Conservation (phyloP, 352 stramenopile genomes). For the Phytophthora pini region DNA sequence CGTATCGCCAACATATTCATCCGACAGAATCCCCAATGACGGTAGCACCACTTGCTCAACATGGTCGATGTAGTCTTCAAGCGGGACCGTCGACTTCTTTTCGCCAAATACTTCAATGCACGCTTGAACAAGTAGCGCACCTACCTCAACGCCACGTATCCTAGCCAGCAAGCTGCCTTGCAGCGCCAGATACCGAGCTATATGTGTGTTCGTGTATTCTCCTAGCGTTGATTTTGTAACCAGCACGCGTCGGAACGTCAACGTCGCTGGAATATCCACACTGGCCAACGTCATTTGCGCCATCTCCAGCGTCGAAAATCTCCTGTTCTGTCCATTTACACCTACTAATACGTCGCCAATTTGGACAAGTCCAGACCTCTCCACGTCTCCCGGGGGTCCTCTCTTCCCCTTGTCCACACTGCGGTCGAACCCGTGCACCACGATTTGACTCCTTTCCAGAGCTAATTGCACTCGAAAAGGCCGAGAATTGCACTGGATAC, state of each 20-base stretch:
- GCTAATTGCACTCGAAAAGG: slow-evolving; percentile 62
- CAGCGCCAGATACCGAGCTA: slow-evolving; percentile 59
- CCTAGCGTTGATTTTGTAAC: slow-evolving; percentile 55
- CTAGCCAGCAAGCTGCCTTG: slow-evolving; percentile 45
- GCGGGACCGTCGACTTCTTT: slow-evolving; percentile 39
- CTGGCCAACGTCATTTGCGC: slow-evolving; percentile 43
- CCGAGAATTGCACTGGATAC: slow-evolving; percentile 51
- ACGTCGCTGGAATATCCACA: slow-evolving; percentile 48
- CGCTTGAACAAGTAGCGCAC: slow-evolving; percentile 58
- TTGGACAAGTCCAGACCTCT: slow-evolving; percentile 50
- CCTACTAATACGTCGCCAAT: slow-evolving; percentile 66
- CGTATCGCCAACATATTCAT: slow-evolving; percentile 3
- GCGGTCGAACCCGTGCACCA: slow-evolving; percentile 53
- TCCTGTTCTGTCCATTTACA: slow-evolving; percentile 58
- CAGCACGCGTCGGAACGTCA: slow-evolving; percentile 63
- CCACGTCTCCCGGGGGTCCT: slow-evolving; percentile 41
- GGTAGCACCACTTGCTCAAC: slow-evolving; percentile 57
- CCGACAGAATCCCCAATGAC: slow-evolving; percentile 12
- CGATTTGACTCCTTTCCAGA: slow-evolving; percentile 46
- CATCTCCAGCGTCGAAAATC: slow-evolving; percentile 52
- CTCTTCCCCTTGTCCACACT: slow-evolving; percentile 31
- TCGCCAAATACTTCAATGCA: slow-evolving; percentile 61
- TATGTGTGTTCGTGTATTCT: slow-evolving; percentile 65
- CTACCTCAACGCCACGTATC: slow-evolving; percentile 44
- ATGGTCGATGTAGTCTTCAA: slow-evolving; percentile 59